Evolutionary conservation across 345 rosid species (phyloP), one percentile per base, ranked within the genome.

Genomic region (Eucalyptus marginata): DNA sequence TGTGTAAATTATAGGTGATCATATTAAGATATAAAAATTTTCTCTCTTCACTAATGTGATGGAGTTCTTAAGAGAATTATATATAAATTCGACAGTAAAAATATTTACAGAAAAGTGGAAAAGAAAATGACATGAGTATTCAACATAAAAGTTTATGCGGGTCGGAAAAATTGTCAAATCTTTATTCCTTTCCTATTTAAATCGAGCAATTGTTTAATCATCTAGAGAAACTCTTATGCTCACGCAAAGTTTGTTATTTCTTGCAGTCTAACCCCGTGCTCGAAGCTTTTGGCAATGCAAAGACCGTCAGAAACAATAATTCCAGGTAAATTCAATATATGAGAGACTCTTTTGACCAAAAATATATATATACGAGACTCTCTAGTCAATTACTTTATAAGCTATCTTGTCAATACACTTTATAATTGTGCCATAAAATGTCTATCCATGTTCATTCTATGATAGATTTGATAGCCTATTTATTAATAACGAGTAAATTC

Each of bases 201-300:
- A n/a, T n/a, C 7, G 76, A 64, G 76, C 3, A 29, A 64, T 14
- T 64, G 76, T 13, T 64, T n/a, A 64, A 20, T 36, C 46, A 20
- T 76, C 43, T 36, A 76, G 83, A 76, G 24, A 76, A 76, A 36
- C 47, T 76, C 47, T 18, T 10, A 40, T 76, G 64, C 62, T 86
- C 24, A 51, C 16, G 62, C 36, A 14, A 90, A 90, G 18, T 51
- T 52, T 52, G n/a, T 54, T 43, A 43, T 52, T 86, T 36, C 17
- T 87, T 94, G 95, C 95, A 96, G 99, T 97, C 99, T 86, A 97
- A 97, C 94, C 98, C 98, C 88, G 98, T 96, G 91, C 96, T 97
- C 20, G 99, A 97, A 92, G 99, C 99, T 80, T 97, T 97, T 92
- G 99, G 99, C 88, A 97, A 97, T 89, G 99, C 98, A 47, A 97